These are phyloP conservation scores for Boletus tomentosulus DNA, from an alignment of 768 basidiomycete species.

Conservation along the genomic window DNA sequence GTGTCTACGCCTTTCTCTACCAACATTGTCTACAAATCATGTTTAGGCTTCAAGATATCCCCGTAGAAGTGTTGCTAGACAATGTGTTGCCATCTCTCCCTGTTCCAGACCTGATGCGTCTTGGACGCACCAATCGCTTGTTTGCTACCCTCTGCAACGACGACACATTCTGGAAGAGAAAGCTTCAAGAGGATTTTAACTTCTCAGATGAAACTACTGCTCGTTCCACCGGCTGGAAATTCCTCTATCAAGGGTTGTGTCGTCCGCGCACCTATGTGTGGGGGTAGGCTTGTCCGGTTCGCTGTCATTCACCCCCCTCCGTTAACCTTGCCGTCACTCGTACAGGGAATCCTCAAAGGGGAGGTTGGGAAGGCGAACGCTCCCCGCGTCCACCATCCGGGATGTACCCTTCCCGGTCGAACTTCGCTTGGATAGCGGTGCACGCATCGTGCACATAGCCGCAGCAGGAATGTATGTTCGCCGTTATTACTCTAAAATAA, in stretches of 20 bases:
- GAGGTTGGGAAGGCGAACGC: constrained; percentile 52
- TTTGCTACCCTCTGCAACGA: constrained; percentile 62
- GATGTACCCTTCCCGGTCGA: constrained; percentile 63
- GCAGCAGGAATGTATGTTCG: constrained; percentile 76
- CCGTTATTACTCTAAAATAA: not conserved
- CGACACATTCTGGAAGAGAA: constrained; percentile 77
- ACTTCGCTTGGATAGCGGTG: constrained; percentile 51
- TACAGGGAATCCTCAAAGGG: constrained; percentile 57
- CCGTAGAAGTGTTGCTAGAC: constrained; percentile 76
- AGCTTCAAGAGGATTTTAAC: constrained; percentile 68
- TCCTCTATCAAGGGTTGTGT: constrained; percentile 68
- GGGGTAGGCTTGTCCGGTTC: constrained; percentile 45
- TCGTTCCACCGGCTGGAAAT: constrained; percentile 72
- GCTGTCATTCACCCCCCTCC: not conserved
- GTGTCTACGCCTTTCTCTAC: not conserved
- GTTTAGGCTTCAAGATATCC: constrained; percentile 48
- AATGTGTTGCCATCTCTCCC: constrained; percentile 58
- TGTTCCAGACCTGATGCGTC: constrained; percentile 49
- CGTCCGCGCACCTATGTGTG: constrained; percentile 50
- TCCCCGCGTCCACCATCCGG: constrained; percentile 30
- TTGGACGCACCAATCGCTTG: constrained; percentile 60
- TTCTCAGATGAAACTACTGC: constrained; percentile 71
- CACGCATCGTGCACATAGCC: constrained; percentile 64
- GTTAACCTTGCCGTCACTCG: constrained; percentile 1
- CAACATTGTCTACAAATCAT: constrained; percentile 23